A percentile compares a stretch with the other conserved stretches of the same genome.
phyloP scores from a whole-genome alignment of 2,329 filamentous ascomycete genomes.

The Ophiostoma tasmaniense region DNA sequence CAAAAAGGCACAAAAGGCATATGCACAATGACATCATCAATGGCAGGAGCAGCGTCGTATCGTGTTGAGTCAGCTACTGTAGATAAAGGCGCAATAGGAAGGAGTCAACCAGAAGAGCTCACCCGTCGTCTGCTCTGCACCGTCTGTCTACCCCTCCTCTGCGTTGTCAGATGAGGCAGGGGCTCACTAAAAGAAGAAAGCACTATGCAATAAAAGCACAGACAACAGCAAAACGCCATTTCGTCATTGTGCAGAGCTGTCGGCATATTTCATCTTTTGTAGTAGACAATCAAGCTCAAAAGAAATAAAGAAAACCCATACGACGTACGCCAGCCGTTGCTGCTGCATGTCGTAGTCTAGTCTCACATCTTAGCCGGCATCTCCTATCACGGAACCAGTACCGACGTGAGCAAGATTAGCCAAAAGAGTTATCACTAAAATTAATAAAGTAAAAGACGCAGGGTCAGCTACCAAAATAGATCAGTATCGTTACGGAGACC shows the following conservation, averaged over 20 bases:
- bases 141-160: background rate
- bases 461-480: background rate
- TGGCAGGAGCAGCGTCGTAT: background rate
- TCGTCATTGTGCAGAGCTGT: constrained; percentile 11
- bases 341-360: too few relatives aligned
- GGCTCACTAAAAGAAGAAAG: background rate
- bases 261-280: background rate
- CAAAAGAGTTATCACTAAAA: background rate
- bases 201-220: background rate
- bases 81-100: background rate
- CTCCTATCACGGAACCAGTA: background rate
- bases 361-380: too few relatives aligned
- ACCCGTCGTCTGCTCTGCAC: too few relatives aligned
- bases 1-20: background rate
- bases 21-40: constrained; percentile 1
- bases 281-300: too few relatives aligned
- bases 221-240: background rate
- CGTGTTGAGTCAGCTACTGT: background rate
- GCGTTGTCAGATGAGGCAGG: background rate
- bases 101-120: too few relatives aligned
- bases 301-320: too few relatives aligned
- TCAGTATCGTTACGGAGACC: too few relatives aligned
- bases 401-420: background rate
- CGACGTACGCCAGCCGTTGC: too few relatives aligned
- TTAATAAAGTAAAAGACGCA: background rate